Evolutionary conservation across 2,329 filamentous ascomycete genomes (phyloP).

Genomic region (Sporothrix brasiliensis): DNA sequence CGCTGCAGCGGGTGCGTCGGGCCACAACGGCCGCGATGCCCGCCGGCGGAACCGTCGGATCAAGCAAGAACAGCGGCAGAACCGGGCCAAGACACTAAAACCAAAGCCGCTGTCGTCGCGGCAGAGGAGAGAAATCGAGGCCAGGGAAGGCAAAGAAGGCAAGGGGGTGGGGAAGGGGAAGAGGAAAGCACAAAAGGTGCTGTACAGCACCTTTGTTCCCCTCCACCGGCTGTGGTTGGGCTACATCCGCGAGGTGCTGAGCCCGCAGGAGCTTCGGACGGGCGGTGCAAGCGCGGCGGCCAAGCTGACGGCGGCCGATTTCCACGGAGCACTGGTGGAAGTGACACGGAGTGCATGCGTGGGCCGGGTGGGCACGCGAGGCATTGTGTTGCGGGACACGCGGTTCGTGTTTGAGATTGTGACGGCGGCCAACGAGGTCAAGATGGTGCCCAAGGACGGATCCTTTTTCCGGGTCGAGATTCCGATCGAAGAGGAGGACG

Average conservation of each 20-base stretch:
- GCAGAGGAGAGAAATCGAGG: conserved; percentile 69
- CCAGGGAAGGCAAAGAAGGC: not conserved
- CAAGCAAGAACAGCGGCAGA: conserved; percentile 50
- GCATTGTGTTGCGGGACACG: conserved; percentile 87
- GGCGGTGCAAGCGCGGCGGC: conserved; percentile 65
- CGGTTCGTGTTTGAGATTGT: conserved; percentile 85
- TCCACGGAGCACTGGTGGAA: conserved; percentile 81
- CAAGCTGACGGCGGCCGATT: conserved; percentile 82
- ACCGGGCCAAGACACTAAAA: conserved; percentile 43
- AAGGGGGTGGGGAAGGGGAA: too few species aligned
- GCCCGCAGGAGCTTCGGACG: conserved; percentile 56
- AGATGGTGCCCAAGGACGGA: conserved; percentile 85
- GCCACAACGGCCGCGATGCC: conserved; percentile 60
- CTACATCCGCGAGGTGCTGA: conserved; percentile 83
- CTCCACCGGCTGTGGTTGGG: conserved; percentile 78
- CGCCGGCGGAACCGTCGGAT: conserved; percentile 55
- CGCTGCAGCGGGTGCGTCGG: conserved; percentile 42
- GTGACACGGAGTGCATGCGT: conserved; percentile 81
- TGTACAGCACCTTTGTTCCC: conserved; percentile 74
- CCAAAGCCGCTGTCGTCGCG: conserved; percentile 75
- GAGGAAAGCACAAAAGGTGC: not conserved
- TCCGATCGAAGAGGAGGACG: conserved; percentile 41
- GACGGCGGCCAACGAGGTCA: conserved; percentile 69
- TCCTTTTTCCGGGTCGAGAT: conserved; percentile 81
- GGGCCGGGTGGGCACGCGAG: conserved; percentile 77